These are phyloP conservation scores for Taphrina deformans DNA, from an alignment of 1,139 yeast genomes.

Conservation along the genomic window DNA sequence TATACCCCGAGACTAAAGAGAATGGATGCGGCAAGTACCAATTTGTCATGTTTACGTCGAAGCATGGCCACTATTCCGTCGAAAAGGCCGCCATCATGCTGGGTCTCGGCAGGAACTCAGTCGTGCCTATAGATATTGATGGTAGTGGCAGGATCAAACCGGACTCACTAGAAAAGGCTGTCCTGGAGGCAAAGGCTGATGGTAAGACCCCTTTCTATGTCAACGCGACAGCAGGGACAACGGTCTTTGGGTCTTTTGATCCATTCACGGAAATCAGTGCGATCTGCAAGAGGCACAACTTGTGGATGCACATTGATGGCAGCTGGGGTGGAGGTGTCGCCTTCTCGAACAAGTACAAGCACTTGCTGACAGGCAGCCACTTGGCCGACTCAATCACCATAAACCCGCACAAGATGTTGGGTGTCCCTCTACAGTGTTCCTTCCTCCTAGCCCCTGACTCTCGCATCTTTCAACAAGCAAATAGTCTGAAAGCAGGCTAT, in stretches of 20 bases:
- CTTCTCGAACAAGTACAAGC: constrained; percentile 56
- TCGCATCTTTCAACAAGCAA: constrained; percentile 64
- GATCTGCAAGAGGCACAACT: constrained; percentile 56
- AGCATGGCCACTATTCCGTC: constrained; percentile 72
- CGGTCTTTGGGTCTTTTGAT: constrained; percentile 83
- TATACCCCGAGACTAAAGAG: constrained; percentile 68
- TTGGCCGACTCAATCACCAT: constrained; percentile 76
- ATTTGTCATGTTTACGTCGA: constrained; percentile 71
- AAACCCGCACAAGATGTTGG: constrained; percentile 86
- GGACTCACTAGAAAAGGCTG: constrained; percentile 52
- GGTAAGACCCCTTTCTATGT: constrained; percentile 75
- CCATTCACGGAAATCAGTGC: constrained; percentile 58
- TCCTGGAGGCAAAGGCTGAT: constrained; percentile 50
- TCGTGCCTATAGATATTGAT: constrained; percentile 64
- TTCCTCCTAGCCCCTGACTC: constrained; percentile 73
- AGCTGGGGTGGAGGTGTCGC: constrained; percentile 90
- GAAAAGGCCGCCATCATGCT: constrained; percentile 77
- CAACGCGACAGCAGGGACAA: constrained; percentile 86
- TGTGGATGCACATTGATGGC: constrained; percentile 86
- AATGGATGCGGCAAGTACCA: constrained; percentile 57
- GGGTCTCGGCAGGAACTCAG: constrained; percentile 66
- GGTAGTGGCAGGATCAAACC: constrained; percentile 59
- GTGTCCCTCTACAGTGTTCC: constrained; percentile 78
- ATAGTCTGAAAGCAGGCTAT: constrained; percentile 77
- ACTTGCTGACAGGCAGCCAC: constrained; percentile 60